Base-by-base conservation (phyloP, 495 filamentous ascomycete genomes). In the Penicillium dipodomyicola region DNA sequence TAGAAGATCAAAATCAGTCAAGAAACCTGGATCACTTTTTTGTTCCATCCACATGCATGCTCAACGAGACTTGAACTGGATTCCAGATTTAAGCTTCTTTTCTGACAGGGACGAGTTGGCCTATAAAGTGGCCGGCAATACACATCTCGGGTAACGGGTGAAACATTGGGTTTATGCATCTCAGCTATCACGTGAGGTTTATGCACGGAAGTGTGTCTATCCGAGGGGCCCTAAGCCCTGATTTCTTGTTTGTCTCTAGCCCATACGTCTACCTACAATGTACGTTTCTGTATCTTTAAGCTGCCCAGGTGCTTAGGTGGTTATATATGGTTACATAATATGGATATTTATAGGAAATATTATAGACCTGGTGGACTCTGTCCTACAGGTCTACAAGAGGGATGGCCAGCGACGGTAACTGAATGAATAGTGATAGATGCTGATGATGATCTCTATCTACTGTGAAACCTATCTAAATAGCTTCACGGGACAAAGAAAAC, bases 181-280 rank as follows among this genome's bases (percentile, higher is more conserved):
- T 1, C 2, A 3, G 11, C 1, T 9, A 17, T 49, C 54, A 52
- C 52, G 30, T 54, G 52, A 39, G 5, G 2, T 0, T 10, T 17
- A 3, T 22, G 5, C n/a, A 15, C 52, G 52, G 55, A 45, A 44
- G 9, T 17, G n/a, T n/a, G 15, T 7, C 40, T 56, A 47, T 60
- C 64, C 58, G 64, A 40, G n/a, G 54, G 22, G 53, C 64, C 61
- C 61, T 67, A 59, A 52, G 48, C 61, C 64, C 64, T 62, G 53
- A 12, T 11, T 25, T 62, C 39, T 27, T 23, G 9, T 7, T 17
- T 50, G 9, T 23, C 19, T 27, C 7, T 41, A 25, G 23, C 23
- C 23, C 23, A 5, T 25, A 25, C 23, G 6, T 25, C 5, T 25
- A 25, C 23, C 23, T 25, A 25, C 23, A 25, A 25, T 25, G 23